Base-by-base conservation (phyloP, 768 basidiomycete genomes). In the Neoboletus brunneissimus region DNA sequence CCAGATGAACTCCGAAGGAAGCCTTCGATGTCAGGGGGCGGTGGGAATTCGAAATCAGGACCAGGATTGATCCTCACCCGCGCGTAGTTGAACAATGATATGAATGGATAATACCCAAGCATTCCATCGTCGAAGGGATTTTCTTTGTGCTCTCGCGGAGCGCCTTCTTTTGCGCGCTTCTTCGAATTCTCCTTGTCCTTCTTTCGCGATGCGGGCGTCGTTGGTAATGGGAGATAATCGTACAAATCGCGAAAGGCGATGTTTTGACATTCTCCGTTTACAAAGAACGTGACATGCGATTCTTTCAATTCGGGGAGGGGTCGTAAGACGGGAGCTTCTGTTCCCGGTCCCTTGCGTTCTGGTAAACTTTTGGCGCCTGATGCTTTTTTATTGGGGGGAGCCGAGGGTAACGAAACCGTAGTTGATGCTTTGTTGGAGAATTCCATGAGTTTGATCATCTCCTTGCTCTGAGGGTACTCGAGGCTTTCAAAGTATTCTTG, bases 401-500 rank as follows among this genome's bases (percentile, higher is more conserved):
- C 72, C 2, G 86, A 83, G 23, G 83, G 85, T 6, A 84, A 73
- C 37, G 84, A 81, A 4, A 79, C 74, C 5, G 83, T 78, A 54
- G 75, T 79, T 7, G 78, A 78, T 3, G 80, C 72, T 70, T 88
- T 89, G 16, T 77, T 80, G 44, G 83, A 80, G 67, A 82, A 85
- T 60, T 94, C 92, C 80, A 95, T 85, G 58, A 98, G 83, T 37
- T 86, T 77, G 13, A 81, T 77, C 97, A 98, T 98, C 75, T 99
- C 97, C 70, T 95, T 97, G 29, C 81, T 84, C 56, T 86, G 84
- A 11, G 85, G 73, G 69, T 97, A 98, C 70, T 98, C 96, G 58
- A 91, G 77, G 57, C 86, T 86, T 75, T 99, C 97, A 71, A 98
- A 98, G 70, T 95, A 94, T 60, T 93, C 89, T 72, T 96, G 94